Base-by-base conservation (phyloP, 2,329 filamentous ascomycete genomes). In the Mariannaea elegans region DNA sequence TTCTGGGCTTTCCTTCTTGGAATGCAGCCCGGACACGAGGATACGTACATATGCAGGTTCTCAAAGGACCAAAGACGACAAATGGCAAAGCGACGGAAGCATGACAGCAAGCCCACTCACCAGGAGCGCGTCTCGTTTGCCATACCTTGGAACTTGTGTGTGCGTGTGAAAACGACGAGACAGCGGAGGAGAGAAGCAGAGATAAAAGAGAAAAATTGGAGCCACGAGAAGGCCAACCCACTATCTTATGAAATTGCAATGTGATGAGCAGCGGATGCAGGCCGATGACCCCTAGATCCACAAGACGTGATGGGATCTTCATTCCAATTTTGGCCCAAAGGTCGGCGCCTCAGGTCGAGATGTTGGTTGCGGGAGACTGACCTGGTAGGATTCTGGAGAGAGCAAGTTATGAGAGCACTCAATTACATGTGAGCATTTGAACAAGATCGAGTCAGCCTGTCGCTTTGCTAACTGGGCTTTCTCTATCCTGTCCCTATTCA, bases 221-320 rank as follows among this genome's bases (percentile, higher is more conserved):
- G 44, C 49, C 21, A n/a, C 21, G 19, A 46, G 41, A 47, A 52
- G 48, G 48, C 52, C 55, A 48, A n/a, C n/a, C 32, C 34, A 47
- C 12, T 14, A 4, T 52, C 41, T 49, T 19, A 45, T 57, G 48
- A 58, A 58, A 58, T 58, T 58, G 48, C 48, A 52, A 52, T 21
- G 47, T 36, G 47, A 52, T 47, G 47, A 52, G 34, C 45, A 36
- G 47, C 52, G 39, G 18, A 53, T 63, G 49, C 44, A 57, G 34
- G 47, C 46, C 38, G 42, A 45, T 27, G 24, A 51, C 61, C 65
- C 66, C 53, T 57, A 48, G 47, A 56, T 67, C 67, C 65, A 66
- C 68, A 62, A n/a, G 66, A 70, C 65, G 66, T 71, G 68, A 70
- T 62, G 56, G 50, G 68, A 70, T 70, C 68, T 68, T 68, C 68